phyloP scores from a whole-genome alignment of 768 basidiomycete genomes.

The Paxillus rubicundulus region DNA sequence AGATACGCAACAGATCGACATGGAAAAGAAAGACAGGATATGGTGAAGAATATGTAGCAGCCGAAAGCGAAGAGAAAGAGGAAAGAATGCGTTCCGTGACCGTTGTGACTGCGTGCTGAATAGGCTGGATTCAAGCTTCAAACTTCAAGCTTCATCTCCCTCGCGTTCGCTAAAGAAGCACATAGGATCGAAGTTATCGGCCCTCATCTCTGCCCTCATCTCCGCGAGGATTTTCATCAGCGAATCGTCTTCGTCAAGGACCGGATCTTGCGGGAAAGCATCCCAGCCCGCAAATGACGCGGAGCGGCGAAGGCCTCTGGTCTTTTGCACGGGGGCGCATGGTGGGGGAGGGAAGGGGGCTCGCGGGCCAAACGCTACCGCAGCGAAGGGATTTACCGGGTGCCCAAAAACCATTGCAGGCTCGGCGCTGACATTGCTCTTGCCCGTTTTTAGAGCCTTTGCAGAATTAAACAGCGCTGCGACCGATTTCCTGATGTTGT shows the following conservation, averaged over 20 bases:
- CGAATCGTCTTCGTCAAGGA: not conserved
- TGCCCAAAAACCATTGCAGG: constrained; percentile 17
- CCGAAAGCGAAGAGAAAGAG: not conserved
- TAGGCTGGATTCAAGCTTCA: no score
- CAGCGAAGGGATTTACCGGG: constrained; percentile 4
- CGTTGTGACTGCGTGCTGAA: not conserved
- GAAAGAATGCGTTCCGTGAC: not conserved
- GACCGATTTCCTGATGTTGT: constrained; percentile 1
- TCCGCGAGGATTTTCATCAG: constrained; percentile 18
- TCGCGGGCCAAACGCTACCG: constrained; percentile 13
- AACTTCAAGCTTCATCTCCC: constrained; percentile 4
- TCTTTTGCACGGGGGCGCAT: not conserved
- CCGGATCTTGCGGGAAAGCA: not conserved
- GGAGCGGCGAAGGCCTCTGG: constrained; percentile 24
- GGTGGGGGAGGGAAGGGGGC: constrained; percentile 3
- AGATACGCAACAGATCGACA: no score
- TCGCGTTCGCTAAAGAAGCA: constrained; percentile 11
- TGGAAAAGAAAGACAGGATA: not conserved
- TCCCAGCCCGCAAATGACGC: constrained; percentile 22
- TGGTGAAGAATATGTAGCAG: not conserved
- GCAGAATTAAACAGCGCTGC: constrained; percentile 6
- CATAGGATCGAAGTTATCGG: constrained; percentile 16
- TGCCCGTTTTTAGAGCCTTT: not conserved
- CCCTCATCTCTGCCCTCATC: constrained; percentile 15
- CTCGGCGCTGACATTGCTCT: not conserved